A percentile compares a stretch with the other conserved stretches of the same genome.
Evolutionary conservation across 2,329 filamentous ascomycete species (phyloP).

Genomic region (Rasamsonia emersonii): DNA sequence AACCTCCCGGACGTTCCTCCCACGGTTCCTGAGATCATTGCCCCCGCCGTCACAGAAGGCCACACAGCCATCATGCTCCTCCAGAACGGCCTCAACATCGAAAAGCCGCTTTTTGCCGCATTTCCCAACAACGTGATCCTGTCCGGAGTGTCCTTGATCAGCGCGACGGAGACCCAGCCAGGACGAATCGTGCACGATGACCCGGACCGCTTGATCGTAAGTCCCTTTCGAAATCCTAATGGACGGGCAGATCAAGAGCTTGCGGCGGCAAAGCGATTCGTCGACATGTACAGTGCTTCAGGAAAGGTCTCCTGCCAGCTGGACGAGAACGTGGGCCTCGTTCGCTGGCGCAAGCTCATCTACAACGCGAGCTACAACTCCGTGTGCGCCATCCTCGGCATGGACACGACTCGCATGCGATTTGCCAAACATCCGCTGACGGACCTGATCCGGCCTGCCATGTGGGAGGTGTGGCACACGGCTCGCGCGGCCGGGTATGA

Average conservation of each 20-base stretch:
- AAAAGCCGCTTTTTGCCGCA: constrained; percentile 41
- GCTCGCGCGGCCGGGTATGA: constrained; percentile 37
- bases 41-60: constrained; percentile 43
- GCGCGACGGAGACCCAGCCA: constrained; percentile 39
- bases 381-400: constrained; percentile 42
- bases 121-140: constrained; percentile 48
- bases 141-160: constrained; percentile 46
- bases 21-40: constrained; percentile 40
- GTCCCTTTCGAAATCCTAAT: constrained; percentile 34
- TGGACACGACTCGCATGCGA: constrained; percentile 45
- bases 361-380: constrained; percentile 46
- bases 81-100: constrained; percentile 58
- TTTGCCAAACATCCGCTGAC: constrained; percentile 37
- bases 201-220: constrained; percentile 42
- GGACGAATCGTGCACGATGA: constrained; percentile 48
- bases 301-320: constrained; percentile 38
- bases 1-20: constrained; percentile 49
- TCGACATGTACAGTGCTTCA: constrained; percentile 39
- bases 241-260: constrained; percentile 3
- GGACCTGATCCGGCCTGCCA: constrained; percentile 44
- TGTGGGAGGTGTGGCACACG: constrained; percentile 36
- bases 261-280: constrained; percentile 34
- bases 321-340: constrained; percentile 21
- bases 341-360: constrained; percentile 36
- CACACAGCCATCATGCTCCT: constrained; percentile 49